These are phyloP conservation scores for Fusarium austroafricanum DNA, from an alignment of 2,329 filamentous ascomycete genomes.

Conservation along the genomic window DNA sequence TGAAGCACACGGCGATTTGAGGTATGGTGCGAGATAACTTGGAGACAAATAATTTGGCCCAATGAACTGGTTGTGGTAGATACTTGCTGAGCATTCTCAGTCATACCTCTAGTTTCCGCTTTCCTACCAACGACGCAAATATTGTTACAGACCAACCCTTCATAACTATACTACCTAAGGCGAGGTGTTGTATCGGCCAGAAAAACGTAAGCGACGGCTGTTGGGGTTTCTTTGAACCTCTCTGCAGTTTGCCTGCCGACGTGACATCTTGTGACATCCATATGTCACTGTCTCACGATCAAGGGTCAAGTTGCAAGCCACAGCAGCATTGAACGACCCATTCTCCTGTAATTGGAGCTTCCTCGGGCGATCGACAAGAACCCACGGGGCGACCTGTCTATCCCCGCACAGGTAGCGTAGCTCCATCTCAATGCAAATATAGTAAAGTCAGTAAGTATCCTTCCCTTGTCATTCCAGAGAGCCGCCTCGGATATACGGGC, in stretches of 20 bases:
- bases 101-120: neutral
- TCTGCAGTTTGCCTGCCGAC: conserved; percentile 2
- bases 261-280: conserved; percentile 12
- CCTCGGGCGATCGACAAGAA: neutral
- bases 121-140: neutral
- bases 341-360: neutral
- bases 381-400: neutral
- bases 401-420: neutral
- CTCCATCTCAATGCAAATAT: neutral
- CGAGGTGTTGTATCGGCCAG: neutral
- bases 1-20: conserved; percentile 12
- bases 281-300: conserved; percentile 9
- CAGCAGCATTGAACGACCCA: conserved; percentile 5
- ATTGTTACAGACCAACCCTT: neutral
- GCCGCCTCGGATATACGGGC: neutral
- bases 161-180: too few relatives aligned
- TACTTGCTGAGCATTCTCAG: neutral
- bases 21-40: conserved; percentile 3
- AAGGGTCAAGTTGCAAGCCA: conserved; percentile 12
- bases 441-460: too few relatives aligned
- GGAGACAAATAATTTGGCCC: neutral
- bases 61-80: neutral
- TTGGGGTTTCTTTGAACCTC: neutral
- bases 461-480: neutral
- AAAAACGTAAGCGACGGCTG: neutral